Evolutionary conservation across 208 protist species (phyloP), one percentile per base, ranked within the genome.

Genomic region (Trypanosoma cruzi): DNA sequence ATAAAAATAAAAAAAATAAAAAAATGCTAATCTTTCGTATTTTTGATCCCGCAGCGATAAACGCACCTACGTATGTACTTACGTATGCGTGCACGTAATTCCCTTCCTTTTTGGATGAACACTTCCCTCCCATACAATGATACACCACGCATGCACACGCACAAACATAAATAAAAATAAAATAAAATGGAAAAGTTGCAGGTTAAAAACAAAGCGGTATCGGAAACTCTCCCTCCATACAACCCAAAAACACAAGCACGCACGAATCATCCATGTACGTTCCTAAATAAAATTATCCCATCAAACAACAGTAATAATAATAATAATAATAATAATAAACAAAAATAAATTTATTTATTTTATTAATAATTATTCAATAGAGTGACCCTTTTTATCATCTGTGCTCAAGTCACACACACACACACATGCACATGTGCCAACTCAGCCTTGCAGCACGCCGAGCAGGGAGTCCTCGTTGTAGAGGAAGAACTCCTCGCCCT

Each of bases 401-500:
- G 34, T 66, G 44, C 26, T 46, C 34, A 48, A 13, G 10, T 55
- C n/a, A 26, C 22, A 6, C 34, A 60, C n/a, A 68, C n/a, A n/a
- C n/a, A n/a, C n/a, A n/a, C n/a, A n/a, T n/a, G n/a, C n/a, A n/a
- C n/a, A n/a, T n/a, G 53, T 52, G 48, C n/a, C 46, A 32, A 48
- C 82, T 49, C 16, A 49, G 3, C 84, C 77, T 50, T 69, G 71
- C 64, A 97, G 72, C 59, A 97, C 88, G 66, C 93, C 93, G 31
- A 97, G 89, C 58, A 97, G 86, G 68, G 75, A 75, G 73, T 78
- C 77, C 82, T 97, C 90, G 50, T 96, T 84, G 80, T 96, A 96
- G 75, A 97, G 88, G 79, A 92, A 92, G 79, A 97, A 85, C 81
- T 96, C 93, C 84, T 96, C 90, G 32, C 90, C 90, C n/a, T 96